Conservation (phyloP, 78 protist species). For the Dictyostelium intermedium region DNA sequence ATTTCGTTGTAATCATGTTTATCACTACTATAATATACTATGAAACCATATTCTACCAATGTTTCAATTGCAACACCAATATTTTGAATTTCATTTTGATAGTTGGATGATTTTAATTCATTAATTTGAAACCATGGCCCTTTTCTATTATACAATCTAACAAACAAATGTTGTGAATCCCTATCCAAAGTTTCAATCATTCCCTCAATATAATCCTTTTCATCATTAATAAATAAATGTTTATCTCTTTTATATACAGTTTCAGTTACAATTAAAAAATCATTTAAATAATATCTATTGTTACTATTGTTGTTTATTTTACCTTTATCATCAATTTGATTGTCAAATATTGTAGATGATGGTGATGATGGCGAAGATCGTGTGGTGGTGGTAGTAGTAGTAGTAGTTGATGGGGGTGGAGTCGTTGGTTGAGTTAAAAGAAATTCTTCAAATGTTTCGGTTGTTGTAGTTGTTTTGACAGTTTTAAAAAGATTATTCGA, state of each 20-base stretch:
- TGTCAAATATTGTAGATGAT: neutral
- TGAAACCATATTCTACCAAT: neutral
- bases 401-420: neutral
- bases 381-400: neutral
- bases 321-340: neutral
- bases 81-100: neutral
- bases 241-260: conserved; percentile 28
- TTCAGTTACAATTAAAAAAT: conserved; percentile 36
- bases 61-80: neutral
- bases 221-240: conserved; percentile 42
- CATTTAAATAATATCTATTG: conserved; percentile 40
- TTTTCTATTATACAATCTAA: conserved; percentile 46
- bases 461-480: neutral
- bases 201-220: neutral
- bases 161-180: conserved; percentile 44
- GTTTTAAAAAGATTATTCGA: neutral
- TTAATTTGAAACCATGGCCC: conserved; percentile 48
- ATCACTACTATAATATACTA: neutral
- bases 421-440: neutral
- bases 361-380: neutral
- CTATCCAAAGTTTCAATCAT: neutral
- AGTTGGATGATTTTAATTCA: neutral
- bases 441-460: neutral
- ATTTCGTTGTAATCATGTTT: conserved; percentile 29
- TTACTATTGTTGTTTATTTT: neutral